Evolutionary conservation across 768 basidiomycete species (phyloP), one percentile per base, ranked within the genome.

Genomic region (Rhodocollybia butyracea): DNA sequence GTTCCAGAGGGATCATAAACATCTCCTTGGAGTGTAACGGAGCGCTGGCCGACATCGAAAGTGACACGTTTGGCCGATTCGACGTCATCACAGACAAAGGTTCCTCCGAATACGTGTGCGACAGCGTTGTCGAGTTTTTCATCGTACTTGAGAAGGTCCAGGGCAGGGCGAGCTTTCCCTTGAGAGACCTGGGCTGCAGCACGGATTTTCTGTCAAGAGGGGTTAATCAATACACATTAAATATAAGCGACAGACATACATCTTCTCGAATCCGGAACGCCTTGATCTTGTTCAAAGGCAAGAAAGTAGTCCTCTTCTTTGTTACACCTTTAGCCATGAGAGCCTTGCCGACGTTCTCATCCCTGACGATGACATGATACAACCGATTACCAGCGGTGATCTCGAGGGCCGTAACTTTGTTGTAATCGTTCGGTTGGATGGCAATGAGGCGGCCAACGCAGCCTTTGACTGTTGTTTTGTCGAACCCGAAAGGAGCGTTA

Each of bases 1-100:
- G 91, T 95, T 6, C 96, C 96, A 7, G 89, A 89, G 2, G 97
- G 96, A 59, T 99, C 97, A 68, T 99, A 98, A 11, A 97, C 84
- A 64, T 98, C 97, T 2, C 97, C 97, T 2, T 92, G 88, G 21
- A 97, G 76, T 6, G 97, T 99, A 45, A 98, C 94, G 10, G 91
- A 94, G 48, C 86, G 86, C 46, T 90, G 84, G 21, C 78, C 76
- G 13, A 88, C 78, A 54, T 84, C 76, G 75, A 98, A 98, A 0
- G 97, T 97, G 40, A 97, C 90, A 0, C 74, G 70, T 66, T 93
- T 92, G 1, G 97, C 97, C 0, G 94, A 79, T 19, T 86, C 85
- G 2, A 94, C 82, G 61, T 96, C 93, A 46, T 86, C 84, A 67
- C 95, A 98, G 66, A 99, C 86, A 58, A 98, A 79, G 2, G 91